These are phyloP conservation scores for Aaosphaeria pasadenensis DNA, from an alignment of 2,329 filamentous ascomycete species.

Conservation along the genomic window DNA sequence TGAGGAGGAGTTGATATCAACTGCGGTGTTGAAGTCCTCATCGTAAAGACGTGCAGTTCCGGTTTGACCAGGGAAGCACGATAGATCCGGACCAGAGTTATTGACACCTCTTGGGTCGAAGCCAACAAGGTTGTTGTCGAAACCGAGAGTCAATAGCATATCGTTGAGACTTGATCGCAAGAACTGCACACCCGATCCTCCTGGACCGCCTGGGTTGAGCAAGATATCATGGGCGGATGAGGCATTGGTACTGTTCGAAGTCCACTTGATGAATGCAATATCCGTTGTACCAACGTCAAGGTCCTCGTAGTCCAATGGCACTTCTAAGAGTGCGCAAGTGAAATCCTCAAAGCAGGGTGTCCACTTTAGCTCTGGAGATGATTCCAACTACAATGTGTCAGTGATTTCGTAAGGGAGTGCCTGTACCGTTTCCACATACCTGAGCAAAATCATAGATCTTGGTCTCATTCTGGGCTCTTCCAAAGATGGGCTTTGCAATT, in stretches of 20 bases:
- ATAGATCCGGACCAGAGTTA: slow-evolving; percentile 28
- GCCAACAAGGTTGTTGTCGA: slow-evolving; percentile 39
- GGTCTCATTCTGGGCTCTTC: neutral
- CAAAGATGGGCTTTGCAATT: neutral
- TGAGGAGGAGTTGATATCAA: slow-evolving; percentile 3
- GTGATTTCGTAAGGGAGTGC: neutral
- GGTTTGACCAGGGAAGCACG: slow-evolving; percentile 28
- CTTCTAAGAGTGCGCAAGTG: slow-evolving; percentile 47
- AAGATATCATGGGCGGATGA: slow-evolving; percentile 48
- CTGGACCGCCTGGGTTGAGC: slow-evolving; percentile 49
- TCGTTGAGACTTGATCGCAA: slow-evolving; percentile 11
- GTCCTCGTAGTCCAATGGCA: slow-evolving; percentile 42
- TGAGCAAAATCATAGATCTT: slow-evolving; percentile 1
- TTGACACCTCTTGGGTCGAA: slow-evolving; percentile 44
- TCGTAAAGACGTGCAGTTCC: slow-evolving; percentile 4
- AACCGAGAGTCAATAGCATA: slow-evolving; percentile 7
- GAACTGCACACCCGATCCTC: slow-evolving; percentile 41
- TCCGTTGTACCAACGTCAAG: slow-evolving; percentile 29
- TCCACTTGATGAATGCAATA: slow-evolving; percentile 47
- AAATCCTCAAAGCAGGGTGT: slow-evolving; percentile 42
- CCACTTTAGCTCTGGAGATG: slow-evolving; percentile 6
- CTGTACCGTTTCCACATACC: neutral
- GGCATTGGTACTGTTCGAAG: slow-evolving; percentile 37
- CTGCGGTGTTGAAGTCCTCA: neutral
- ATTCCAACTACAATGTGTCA: neutral